Percentiles rank a stretch among this genome's conserved stretches.
phyloP scores from a whole-genome alignment of 176 grass and related monocot genomes.

The Triticum monococcum region DNA sequence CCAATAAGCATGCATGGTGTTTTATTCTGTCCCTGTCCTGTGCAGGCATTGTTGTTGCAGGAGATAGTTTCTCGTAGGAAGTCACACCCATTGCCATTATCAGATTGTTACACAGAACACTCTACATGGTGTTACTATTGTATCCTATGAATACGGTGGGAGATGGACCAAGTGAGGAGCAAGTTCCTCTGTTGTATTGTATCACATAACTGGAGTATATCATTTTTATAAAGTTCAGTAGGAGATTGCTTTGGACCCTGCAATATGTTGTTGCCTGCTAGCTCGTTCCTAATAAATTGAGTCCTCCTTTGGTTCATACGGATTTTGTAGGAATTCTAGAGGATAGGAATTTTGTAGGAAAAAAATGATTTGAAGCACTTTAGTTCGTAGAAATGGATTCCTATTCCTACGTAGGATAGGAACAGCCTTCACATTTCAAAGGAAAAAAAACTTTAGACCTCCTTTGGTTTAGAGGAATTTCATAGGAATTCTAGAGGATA shows the following conservation, averaged over 20 bases:
- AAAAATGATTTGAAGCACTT: no score
- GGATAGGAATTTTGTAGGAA: no score
- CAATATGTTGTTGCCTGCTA: neutral
- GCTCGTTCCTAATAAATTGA: neutral
- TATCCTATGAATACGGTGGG: neutral
- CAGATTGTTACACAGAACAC: constrained; percentile 23
- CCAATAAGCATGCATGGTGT: constrained; percentile 32
- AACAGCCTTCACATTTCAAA: no score
- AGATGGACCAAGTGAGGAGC: constrained; percentile 17
- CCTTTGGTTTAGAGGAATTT: no score
- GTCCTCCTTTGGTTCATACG: no score
- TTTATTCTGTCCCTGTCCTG: neutral
- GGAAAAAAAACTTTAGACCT: no score
- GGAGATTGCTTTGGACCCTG: neutral
- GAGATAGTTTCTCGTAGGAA: constrained; percentile 32
- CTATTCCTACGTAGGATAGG: no score
- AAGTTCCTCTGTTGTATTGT: constrained; percentile 23
- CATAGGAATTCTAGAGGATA: no score
- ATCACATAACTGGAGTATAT: neutral
- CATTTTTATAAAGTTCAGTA: constrained; percentile 2
- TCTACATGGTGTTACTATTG: constrained; percentile 11
- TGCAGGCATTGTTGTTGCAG: constrained; percentile 33
- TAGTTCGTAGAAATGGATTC: no score
- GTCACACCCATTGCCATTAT: neutral
- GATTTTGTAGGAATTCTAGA: no score